These are phyloP conservation scores for Salix udensis DNA, from an alignment of 345 rosid species.

Conservation along the genomic window DNA sequence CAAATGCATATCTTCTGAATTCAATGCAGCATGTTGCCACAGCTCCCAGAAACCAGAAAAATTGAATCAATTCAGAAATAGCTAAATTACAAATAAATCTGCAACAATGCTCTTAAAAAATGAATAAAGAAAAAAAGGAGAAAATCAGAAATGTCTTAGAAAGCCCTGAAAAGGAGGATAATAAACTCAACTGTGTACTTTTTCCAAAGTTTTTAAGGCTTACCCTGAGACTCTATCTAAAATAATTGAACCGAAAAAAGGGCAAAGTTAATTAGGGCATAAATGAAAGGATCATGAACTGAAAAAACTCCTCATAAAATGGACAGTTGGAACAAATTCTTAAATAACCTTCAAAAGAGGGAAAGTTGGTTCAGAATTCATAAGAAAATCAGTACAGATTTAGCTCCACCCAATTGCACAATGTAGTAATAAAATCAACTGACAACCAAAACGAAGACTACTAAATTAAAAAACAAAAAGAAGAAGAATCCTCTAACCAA, in stretches of 20 bases:
- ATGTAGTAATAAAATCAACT: background rate
- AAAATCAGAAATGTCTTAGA: background rate
- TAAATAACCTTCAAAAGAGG: background rate
- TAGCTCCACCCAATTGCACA: background rate
- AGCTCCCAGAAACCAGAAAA: slow-evolving; percentile 6
- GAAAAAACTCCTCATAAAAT: background rate
- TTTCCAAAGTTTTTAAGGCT: too few relatives aligned
- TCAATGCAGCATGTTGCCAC: slow-evolving; percentile 8
- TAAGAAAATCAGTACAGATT: background rate
- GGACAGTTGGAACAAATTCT: background rate
- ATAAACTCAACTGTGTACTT: background rate
- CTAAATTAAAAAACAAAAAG: background rate
- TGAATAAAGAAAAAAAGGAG: background rate
- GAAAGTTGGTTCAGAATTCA: background rate
- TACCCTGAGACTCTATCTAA: background rate
- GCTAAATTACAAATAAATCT: background rate
- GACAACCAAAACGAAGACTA: background rate
- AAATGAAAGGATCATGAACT: background rate
- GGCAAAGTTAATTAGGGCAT: background rate
- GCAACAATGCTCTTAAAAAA: background rate
- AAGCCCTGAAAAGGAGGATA: background rate
- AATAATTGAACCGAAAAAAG: background rate
- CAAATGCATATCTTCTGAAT: slow-evolving; percentile 19
- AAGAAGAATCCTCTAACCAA: background rate
- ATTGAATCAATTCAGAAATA: background rate